Conservation (phyloP, 1,284 basidiomycete species). For the Tilletia indica region DNA sequence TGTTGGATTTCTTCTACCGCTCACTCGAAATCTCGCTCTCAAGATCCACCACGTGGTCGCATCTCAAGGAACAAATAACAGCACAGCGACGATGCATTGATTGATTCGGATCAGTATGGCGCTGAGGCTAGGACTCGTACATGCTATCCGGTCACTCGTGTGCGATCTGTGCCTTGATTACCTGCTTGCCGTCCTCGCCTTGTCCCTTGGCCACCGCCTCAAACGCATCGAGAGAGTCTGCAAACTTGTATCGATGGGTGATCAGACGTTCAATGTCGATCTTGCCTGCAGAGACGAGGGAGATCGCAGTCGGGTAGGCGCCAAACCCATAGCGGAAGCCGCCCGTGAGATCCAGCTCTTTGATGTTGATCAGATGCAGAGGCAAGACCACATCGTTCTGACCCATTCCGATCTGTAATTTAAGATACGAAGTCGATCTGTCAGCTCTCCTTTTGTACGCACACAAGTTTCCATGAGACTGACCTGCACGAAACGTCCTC, state of each 20-base stretch:
- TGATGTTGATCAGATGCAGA: slow-evolving; percentile 57
- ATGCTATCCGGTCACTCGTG: background rate
- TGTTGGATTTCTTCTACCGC: too few species aligned
- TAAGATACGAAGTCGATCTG: background rate
- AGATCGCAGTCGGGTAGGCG: slow-evolving; percentile 64
- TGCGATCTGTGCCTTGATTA: slow-evolving; percentile 60
- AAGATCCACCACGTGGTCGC: too few species aligned
- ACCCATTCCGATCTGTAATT: slow-evolving; percentile 64
- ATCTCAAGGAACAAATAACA: too few species aligned
- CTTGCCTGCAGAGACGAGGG: slow-evolving; percentile 61
- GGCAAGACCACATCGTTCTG: slow-evolving; percentile 55
- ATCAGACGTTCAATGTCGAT: slow-evolving; percentile 65
- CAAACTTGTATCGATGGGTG: slow-evolving; percentile 61
- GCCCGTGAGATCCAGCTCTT: slow-evolving; percentile 78
- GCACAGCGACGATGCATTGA: too few species aligned
- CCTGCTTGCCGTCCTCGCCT: slow-evolving; percentile 64
- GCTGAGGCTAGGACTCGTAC: too few species aligned
- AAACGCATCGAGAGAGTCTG: slow-evolving; percentile 62
- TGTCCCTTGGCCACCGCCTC: slow-evolving; percentile 66
- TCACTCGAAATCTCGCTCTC: too few species aligned
- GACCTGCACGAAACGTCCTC: slow-evolving; percentile 45
- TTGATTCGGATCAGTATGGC: too few species aligned
- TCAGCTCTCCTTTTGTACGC: background rate
- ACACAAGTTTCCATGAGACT: background rate
- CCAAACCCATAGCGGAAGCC: slow-evolving; percentile 85